These are phyloP conservation scores for Talaromyces borbonicus DNA, from an alignment of 495 filamentous ascomycete genomes.

Conservation along the genomic window DNA sequence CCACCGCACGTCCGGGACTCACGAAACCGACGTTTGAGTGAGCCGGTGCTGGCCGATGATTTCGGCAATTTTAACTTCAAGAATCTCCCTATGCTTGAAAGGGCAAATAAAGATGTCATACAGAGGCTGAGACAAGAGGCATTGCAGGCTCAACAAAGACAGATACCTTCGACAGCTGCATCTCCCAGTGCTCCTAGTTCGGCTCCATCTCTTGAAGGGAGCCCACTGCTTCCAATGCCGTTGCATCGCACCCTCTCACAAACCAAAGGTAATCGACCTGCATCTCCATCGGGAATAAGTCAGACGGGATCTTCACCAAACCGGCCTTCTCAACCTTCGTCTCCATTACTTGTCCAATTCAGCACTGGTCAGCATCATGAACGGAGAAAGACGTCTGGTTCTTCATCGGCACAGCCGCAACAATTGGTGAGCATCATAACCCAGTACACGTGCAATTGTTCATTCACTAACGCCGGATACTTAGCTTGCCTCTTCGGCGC, in stretches of 20 bases:
- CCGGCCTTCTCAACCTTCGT: constrained; percentile 84
- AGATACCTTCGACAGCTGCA: constrained; percentile 16
- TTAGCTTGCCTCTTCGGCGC: constrained; percentile 56
- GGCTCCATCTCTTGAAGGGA: constrained; percentile 68
- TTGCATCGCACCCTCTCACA: constrained; percentile 77
- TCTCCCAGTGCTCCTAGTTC: constrained; percentile 32
- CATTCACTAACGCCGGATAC: constrained; percentile 47
- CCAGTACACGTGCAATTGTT: constrained; percentile 61
- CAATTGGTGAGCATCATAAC: constrained; percentile 62
- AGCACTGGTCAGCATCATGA: constrained; percentile 69
- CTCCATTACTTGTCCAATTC: constrained; percentile 86
- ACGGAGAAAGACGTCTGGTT: constrained; percentile 72
- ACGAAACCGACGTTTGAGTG: constrained; percentile 79
- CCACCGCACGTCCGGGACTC: constrained; percentile 89
- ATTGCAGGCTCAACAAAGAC: constrained; percentile 51
- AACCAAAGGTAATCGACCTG: constrained; percentile 66
- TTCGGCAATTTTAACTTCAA: constrained; percentile 97
- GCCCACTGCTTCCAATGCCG: constrained; percentile 69
- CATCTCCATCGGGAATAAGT: constrained; percentile 71
- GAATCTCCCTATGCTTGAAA: constrained; percentile 91
- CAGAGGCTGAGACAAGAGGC: constrained; percentile 90
- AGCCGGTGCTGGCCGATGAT: constrained; percentile 80
- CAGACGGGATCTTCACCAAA: constrained; percentile 80
- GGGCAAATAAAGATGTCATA: constrained; percentile 97
- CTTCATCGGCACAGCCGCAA: constrained; percentile 73